A percentile compares a stretch with the other conserved stretches of the same genome.
These are phyloP conservation scores for Plasmodium adleri DNA, from an alignment of 169 alveolate species.

Conservation along the genomic window DNA sequence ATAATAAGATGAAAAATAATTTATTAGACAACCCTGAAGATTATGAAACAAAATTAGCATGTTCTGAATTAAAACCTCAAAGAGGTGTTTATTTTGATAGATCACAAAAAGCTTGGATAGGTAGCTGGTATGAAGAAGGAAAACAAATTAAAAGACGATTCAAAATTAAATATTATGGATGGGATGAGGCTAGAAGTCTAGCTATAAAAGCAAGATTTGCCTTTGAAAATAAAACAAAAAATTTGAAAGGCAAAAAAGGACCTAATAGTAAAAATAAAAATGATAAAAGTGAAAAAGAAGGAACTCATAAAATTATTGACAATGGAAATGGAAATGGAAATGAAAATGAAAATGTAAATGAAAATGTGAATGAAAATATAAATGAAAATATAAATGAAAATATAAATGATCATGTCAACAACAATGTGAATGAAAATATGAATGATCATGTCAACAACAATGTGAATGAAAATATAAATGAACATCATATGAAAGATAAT, in stretches of 20 bases:
- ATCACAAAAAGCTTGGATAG: constrained; percentile 77
- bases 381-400: not conserved
- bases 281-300: constrained; percentile 2
- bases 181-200: constrained; percentile 73
- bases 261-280: not conserved
- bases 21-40: constrained; percentile 21
- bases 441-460: no score
- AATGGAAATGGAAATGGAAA: not conserved
- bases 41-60: constrained; percentile 23
- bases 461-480: no score
- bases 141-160: constrained; percentile 71
- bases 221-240: constrained; percentile 48
- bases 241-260: constrained; percentile 9
- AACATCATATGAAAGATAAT: no score
- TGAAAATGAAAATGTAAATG: not conserved
- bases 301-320: not conserved
- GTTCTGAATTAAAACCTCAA: constrained; percentile 65
- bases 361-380: not conserved
- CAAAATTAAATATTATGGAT: constrained; percentile 69
- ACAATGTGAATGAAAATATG: no score
- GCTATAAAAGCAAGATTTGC: constrained; percentile 74
- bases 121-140: constrained; percentile 77
- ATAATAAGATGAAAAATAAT: not conserved
- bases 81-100: constrained; percentile 76
- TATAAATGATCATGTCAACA: not conserved